phyloP scores from a whole-genome alignment of 2,329 filamentous ascomycete species.

The Colletotrichum orchidophilum region DNA sequence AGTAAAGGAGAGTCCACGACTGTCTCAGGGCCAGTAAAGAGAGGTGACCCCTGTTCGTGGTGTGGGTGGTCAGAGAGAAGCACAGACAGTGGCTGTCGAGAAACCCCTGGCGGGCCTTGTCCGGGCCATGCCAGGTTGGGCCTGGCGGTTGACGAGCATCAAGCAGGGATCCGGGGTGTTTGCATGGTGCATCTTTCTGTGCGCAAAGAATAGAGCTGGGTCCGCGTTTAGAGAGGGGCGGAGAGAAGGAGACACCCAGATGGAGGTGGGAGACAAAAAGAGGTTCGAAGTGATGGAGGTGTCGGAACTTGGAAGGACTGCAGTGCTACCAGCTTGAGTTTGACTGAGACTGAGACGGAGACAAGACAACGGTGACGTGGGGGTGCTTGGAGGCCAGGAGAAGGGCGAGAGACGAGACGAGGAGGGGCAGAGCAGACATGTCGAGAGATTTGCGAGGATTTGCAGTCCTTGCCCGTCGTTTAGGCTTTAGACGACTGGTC shows the following conservation, averaged over 20 bases:
- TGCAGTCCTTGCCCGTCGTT: neutral
- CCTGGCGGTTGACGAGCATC: slow-evolving; percentile 31
- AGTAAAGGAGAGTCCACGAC: slow-evolving; percentile 7
- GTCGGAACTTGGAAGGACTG: neutral
- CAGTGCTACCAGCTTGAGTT: neutral
- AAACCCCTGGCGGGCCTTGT: slow-evolving; percentile 28
- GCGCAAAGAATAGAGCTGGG: slow-evolving; percentile 2
- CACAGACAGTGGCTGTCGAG: slow-evolving; percentile 33
- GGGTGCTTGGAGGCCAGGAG: neutral
- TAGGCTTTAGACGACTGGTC: slow-evolving; percentile 19
- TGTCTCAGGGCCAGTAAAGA: slow-evolving; percentile 25
- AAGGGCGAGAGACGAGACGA: neutral
- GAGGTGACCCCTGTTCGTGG: slow-evolving; percentile 19
- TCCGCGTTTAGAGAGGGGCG: neutral
- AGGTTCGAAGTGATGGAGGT: neutral
- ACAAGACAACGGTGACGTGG: neutral
- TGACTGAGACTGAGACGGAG: neutral
- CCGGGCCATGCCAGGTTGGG: slow-evolving; percentile 27
- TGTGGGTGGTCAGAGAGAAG: slow-evolving; percentile 32
- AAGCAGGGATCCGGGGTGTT: slow-evolving; percentile 21
- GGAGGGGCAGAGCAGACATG: neutral
- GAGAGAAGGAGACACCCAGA: neutral
- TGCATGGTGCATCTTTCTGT: slow-evolving; percentile 3
- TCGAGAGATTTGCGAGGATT: neutral
- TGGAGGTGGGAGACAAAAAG: neutral